A percentile compares a stretch with the other conserved stretches of the same genome.
Conservation (phyloP, 2,329 filamentous ascomycete species). For the Aspergillus novofumigatus region DNA sequence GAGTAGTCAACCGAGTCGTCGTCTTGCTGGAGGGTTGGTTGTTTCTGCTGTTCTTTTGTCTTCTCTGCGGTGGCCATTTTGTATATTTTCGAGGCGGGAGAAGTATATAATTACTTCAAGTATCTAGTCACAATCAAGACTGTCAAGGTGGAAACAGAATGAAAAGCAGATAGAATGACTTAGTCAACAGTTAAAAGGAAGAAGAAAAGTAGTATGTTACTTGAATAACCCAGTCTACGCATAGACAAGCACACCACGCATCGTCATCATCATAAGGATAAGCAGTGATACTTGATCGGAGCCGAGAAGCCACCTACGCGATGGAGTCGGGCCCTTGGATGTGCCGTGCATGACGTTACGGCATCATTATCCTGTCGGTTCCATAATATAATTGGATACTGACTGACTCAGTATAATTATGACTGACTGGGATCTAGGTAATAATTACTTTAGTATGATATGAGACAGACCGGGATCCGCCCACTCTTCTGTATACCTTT, state of each 20-base stretch:
- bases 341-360: neutral
- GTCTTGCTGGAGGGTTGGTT: constrained; percentile 20
- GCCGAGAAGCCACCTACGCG: neutral
- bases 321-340: neutral
- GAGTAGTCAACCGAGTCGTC: constrained; percentile 17
- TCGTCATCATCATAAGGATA: no score
- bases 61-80: constrained; percentile 29
- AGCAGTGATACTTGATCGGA: no score
- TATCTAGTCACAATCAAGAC: neutral
- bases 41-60: constrained; percentile 20
- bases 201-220: no score
- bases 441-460: no score
- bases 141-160: neutral
- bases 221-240: no score
- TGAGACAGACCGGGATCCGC: no score
- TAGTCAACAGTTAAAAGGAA: no score
- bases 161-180: neutral
- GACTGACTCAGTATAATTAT: no score
- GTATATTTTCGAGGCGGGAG: neutral
- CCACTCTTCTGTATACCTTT: no score
- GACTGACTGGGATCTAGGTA: no score
- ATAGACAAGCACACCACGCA: no score
- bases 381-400: no score
- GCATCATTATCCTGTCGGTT: neutral
- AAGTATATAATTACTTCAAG: neutral